Evolutionary conservation across 2,329 filamentous ascomycete genomes (phyloP).

Genomic region (Ambrosiella xylebori): DNA sequence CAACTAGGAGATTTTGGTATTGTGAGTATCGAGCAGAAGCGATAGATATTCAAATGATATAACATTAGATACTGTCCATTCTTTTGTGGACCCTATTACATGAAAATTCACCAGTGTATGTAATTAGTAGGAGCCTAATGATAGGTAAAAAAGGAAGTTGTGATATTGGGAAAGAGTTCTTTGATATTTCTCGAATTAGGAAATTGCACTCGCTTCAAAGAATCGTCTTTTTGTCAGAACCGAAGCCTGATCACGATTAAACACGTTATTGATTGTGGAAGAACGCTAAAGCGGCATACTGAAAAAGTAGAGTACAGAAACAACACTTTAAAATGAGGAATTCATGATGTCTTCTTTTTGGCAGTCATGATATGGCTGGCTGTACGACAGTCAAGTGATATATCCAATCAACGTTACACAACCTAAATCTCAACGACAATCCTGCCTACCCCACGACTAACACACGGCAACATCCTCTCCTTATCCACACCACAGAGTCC

Average conservation of each 20-base stretch:
- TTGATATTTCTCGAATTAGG: neutral
- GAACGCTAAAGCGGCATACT: neutral
- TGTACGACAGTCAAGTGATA: neutral
- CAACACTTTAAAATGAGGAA: no score
- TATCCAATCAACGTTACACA: neutral
- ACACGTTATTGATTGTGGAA: neutral
- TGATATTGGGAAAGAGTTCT: neutral
- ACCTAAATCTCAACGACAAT: slow-evolving; percentile 30
- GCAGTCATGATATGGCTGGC: no score
- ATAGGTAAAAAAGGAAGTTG: no score
- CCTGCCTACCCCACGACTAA: slow-evolving; percentile 33
- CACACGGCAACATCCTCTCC: slow-evolving; percentile 31
- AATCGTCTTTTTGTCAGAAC: neutral
- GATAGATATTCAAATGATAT: no score
- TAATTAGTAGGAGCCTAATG: no score
- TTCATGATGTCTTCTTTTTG: no score
- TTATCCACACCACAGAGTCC: slow-evolving; percentile 30
- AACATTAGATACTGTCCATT: no score
- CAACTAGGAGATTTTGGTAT: no score
- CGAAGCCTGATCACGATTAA: neutral
- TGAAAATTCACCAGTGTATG: no score
- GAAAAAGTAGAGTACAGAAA: no score
- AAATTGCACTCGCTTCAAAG: neutral
- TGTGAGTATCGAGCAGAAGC: no score
- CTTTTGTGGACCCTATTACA: no score